Evolutionary conservation across 371 early-diverging fungal genomes (phyloP).

Genomic region (Rhizopus stolonifer): DNA sequence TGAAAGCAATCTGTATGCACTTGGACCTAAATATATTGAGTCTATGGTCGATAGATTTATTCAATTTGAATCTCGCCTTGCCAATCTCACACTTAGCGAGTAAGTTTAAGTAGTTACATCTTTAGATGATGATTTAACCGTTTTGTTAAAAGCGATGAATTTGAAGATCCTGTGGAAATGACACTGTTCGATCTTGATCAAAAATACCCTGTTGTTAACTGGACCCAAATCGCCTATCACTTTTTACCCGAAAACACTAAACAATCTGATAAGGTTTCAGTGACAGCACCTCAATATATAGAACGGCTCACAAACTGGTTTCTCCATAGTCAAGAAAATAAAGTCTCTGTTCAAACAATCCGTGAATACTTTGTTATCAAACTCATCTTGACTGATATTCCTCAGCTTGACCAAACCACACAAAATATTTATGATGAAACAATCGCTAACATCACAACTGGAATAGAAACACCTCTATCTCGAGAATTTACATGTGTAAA

Average conservation of each 20-base stretch:
- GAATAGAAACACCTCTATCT: slow-evolving; percentile 30
- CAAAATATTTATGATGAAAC: slow-evolving; percentile 18
- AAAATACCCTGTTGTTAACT: slow-evolving; percentile 27
- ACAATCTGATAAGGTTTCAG: slow-evolving; percentile 11
- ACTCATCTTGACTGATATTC: slow-evolving; percentile 10
- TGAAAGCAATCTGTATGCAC: slow-evolving; percentile 4
- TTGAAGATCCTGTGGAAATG: slow-evolving; percentile 42
- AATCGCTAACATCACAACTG: slow-evolving; percentile 28
- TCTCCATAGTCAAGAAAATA: slow-evolving; percentile 1
- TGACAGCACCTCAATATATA: slow-evolving; percentile 8
- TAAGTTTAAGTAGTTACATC: slow-evolving; percentile 14
- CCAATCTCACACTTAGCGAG: slow-evolving; percentile 27
- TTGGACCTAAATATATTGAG: slow-evolving; percentile 14
- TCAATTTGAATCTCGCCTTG: slow-evolving; percentile 52
- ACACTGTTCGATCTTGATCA: slow-evolving; percentile 36
- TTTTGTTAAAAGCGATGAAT: slow-evolving; percentile 22
- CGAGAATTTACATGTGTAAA: slow-evolving; percentile 50
- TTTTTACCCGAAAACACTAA: slow-evolving; percentile 7
- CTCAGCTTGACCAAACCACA: slow-evolving; percentile 17
- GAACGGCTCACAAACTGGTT: slow-evolving; percentile 15
- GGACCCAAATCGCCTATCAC: slow-evolving; percentile 13
- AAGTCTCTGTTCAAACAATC: slow-evolving; percentile 5
- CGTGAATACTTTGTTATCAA: slow-evolving; percentile 19
- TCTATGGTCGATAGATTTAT: slow-evolving; percentile 42
- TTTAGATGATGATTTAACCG: too few relatives aligned